Base-by-base conservation (phyloP, 1,284 basidiomycete species). In the Ceratobasidium sp. region DNA sequence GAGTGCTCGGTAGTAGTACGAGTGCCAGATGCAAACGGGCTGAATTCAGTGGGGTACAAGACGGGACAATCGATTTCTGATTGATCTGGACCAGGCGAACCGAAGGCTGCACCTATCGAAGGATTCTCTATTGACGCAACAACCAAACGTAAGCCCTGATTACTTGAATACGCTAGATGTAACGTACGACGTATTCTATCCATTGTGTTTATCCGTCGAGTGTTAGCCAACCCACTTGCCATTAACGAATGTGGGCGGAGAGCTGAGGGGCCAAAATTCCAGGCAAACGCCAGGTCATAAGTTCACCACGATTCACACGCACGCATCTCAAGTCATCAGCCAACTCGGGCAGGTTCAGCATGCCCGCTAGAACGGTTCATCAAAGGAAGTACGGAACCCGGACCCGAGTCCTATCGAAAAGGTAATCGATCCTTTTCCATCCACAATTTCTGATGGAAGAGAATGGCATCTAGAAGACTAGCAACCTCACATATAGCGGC, bases 121-220 rank as follows among this genome's bases (percentile, higher is more conserved):
- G 47, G 71, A 15, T 63, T 51, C 24, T 65, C 63, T 53, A 19
- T 17, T 1, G 36, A 33, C 22, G 41, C 31, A 41, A 47, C 8
- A 41, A 24, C 17, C n/a, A 14, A 3, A 14, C 44, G 29, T 69
- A 7, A 69, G 27, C 24, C n/a, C 6, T 0, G 53, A 57, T 48
- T 1, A 41, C 15, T 11, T 45, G 2, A 11, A n/a, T 19, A 17
- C 14, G 14, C n/a, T 22, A 24, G 29, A 11, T 9, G n/a, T 0
- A 41, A 50, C 71, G 51, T n/a, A 73, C 71, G 47, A 44, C 29
- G n/a, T 54, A 54, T 27, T 45, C 59, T 62, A 73, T 73, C 71
- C 59, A 63, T 63, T 8, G 63, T 63, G 11, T 41, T 33, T 44
- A 45, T 57, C 15, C 44, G 29, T 19, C 5, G 27, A 27, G 36